Percentiles rank a stretch among this genome's conserved stretches.
Conservation (phyloP, 208 protist species). For the Ichthyophonus hoferi region DNA sequence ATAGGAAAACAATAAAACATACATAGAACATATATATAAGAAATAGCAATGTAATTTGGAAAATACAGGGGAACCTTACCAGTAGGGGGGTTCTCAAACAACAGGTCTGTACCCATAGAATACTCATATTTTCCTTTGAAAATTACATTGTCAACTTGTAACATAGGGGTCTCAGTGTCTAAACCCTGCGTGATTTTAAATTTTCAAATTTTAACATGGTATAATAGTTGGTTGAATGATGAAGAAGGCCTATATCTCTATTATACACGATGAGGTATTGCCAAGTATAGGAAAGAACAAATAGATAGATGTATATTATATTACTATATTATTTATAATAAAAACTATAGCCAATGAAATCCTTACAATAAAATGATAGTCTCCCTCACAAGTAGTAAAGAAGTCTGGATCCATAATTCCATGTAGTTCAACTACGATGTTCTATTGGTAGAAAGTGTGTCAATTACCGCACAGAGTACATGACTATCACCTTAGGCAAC, state of each 20-base stretch:
- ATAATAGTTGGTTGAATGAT: no score
- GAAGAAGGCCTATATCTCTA: no score
- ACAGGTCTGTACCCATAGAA: background rate
- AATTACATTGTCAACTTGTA: background rate
- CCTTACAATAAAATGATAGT: no score
- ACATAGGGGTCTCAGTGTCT: background rate
- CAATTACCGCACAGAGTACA: no score
- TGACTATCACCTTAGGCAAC: no score
- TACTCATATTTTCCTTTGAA: background rate
- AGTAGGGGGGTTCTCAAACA: background rate
- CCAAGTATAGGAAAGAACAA: no score
- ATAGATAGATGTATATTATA: no score
- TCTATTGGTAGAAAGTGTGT: no score
- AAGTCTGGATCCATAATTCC: background rate
- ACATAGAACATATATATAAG: background rate
- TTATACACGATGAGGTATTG: no score
- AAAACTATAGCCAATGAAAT: no score
- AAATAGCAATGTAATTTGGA: background rate
- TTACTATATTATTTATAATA: no score
- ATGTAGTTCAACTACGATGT: background rate
- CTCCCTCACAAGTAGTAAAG: background rate
- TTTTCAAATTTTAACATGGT: no score
- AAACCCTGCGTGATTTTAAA: background rate
- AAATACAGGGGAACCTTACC: background rate
- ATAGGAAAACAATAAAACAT: background rate